These are phyloP conservation scores for Lodderomyces jiufengensis DNA, from an alignment of 1,139 yeast species.

Conservation along the genomic window DNA sequence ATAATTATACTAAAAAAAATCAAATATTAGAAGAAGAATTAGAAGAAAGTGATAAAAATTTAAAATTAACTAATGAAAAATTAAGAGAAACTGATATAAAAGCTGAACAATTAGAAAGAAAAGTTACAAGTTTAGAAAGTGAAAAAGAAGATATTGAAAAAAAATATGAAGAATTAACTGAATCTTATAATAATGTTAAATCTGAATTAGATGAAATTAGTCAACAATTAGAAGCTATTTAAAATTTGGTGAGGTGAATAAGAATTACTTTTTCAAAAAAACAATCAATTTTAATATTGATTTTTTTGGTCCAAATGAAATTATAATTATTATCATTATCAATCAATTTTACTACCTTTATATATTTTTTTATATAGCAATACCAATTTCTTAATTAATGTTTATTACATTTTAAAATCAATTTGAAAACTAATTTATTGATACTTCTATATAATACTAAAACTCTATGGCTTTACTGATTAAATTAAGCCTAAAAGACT, in stretches of 20 bases:
- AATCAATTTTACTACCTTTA: no score
- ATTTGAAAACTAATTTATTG: no score
- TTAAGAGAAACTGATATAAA: conserved; percentile 94
- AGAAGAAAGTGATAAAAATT: conserved; percentile 87
- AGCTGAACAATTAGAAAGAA: conserved; percentile 96
- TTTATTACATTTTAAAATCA: no score
- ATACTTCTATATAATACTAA: no score
- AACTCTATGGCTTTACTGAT: no score
- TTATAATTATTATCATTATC: no score
- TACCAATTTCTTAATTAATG: no score
- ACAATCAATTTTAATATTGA: no score
- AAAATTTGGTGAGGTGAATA: conserved; percentile 19
- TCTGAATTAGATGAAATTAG: conserved; percentile 92
- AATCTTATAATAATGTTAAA: conserved; percentile 77
- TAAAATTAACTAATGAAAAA: conserved; percentile 91
- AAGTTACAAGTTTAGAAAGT: conserved; percentile 84
- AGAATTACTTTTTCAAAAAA: no score
- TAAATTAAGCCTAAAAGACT: no score
- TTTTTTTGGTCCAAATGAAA: no score
- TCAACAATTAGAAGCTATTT: conserved; percentile 87
- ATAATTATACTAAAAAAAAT: conserved; percentile 87
- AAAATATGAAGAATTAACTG: conserved; percentile 84
- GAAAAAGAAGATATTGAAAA: conserved; percentile 92
- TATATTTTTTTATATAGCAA: no score
- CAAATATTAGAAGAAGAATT: conserved; percentile 90